Conservation (phyloP, 2,329 filamentous ascomycete genomes). For the Fusarium decemcellulare region DNA sequence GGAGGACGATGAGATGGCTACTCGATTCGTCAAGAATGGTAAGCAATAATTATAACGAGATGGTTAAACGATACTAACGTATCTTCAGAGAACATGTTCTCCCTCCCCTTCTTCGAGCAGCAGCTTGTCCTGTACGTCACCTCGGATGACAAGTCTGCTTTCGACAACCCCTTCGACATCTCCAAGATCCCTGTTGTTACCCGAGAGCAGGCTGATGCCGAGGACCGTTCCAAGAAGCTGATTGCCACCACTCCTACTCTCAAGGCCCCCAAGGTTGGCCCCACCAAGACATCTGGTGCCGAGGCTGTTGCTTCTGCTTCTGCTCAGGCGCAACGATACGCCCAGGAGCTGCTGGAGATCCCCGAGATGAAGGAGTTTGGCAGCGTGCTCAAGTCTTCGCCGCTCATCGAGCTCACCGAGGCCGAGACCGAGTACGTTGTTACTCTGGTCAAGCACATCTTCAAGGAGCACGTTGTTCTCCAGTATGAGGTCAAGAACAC, state of each 20-base stretch:
- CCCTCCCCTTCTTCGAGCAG: slow-evolving; percentile 94
- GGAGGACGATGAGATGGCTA: slow-evolving; percentile 89
- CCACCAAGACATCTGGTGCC: slow-evolving; percentile 79
- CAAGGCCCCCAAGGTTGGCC: slow-evolving; percentile 89
- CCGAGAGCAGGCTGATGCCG: slow-evolving; percentile 94
- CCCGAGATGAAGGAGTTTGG: slow-evolving; percentile 94
- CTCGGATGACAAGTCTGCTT: slow-evolving; percentile 88
- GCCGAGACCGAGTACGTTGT: slow-evolving; percentile 99
- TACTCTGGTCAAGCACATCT: slow-evolving; percentile 93
- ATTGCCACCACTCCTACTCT: slow-evolving; percentile 92
- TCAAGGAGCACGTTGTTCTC: slow-evolving; percentile 95
- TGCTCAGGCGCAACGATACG: slow-evolving; percentile 88
- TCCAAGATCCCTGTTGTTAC: slow-evolving; percentile 93
- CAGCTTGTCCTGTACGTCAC: slow-evolving; percentile 98
- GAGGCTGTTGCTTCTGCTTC: slow-evolving; percentile 84
- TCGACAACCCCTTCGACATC: slow-evolving; percentile 90
- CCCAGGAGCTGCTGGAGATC: slow-evolving; percentile 87
- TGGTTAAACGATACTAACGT: slow-evolving; percentile 22
- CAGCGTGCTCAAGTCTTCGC: slow-evolving; percentile 90
- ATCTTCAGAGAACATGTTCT: slow-evolving; percentile 88
- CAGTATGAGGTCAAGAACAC: slow-evolving; percentile 99
- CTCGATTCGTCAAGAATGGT: slow-evolving; percentile 94
- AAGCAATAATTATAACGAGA: slow-evolving; percentile 36
- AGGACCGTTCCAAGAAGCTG: slow-evolving; percentile 97
- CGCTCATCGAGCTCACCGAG: slow-evolving; percentile 90